Conservation (phyloP, 805 yeast species). For the Kurtzmaniella fragi region DNA sequence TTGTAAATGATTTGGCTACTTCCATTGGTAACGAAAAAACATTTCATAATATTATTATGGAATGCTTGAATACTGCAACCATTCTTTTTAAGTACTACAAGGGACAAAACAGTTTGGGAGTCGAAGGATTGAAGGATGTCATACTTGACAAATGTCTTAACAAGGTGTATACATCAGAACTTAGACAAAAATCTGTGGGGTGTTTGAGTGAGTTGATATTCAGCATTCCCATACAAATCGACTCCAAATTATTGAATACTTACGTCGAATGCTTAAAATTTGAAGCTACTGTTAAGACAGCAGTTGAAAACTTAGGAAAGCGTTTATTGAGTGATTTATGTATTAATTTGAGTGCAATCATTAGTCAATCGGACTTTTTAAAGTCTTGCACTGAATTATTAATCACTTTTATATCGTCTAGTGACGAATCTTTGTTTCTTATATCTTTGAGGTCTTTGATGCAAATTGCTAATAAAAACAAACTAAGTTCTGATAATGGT, state of each 20-base stretch:
- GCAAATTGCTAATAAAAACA: not conserved
- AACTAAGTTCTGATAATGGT: too few species aligned
- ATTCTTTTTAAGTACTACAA: constrained; percentile 11
- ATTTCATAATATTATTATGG: constrained; percentile 22
- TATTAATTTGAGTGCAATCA: constrained; percentile 5
- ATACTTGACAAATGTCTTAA: constrained; percentile 14
- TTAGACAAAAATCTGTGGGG: constrained; percentile 20
- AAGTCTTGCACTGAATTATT: constrained; percentile 14
- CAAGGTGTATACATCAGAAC: constrained; percentile 23
- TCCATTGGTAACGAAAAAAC: constrained; percentile 20
- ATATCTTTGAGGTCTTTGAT: constrained; percentile 16
- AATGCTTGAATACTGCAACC: constrained; percentile 20
- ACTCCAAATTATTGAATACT: constrained; percentile 8
- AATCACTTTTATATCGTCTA: constrained; percentile 17
- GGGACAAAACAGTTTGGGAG: constrained; percentile 1
- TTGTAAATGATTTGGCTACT: constrained; percentile 17
- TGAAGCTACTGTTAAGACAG: constrained; percentile 21
- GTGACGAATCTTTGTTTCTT: constrained; percentile 21
- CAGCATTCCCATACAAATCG: constrained; percentile 5
- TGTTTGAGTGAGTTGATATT: constrained; percentile 18
- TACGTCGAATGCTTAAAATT: constrained; percentile 19
- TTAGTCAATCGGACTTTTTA: constrained; percentile 10
- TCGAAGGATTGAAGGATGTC: constrained; percentile 11
- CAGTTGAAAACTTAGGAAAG: constrained; percentile 20
- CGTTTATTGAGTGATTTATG: constrained; percentile 7